A percentile compares a stretch with the other conserved stretches of the same genome.
These are phyloP conservation scores for Lipomyces kockii DNA, from an alignment of 805 yeast species.

Conservation along the genomic window DNA sequence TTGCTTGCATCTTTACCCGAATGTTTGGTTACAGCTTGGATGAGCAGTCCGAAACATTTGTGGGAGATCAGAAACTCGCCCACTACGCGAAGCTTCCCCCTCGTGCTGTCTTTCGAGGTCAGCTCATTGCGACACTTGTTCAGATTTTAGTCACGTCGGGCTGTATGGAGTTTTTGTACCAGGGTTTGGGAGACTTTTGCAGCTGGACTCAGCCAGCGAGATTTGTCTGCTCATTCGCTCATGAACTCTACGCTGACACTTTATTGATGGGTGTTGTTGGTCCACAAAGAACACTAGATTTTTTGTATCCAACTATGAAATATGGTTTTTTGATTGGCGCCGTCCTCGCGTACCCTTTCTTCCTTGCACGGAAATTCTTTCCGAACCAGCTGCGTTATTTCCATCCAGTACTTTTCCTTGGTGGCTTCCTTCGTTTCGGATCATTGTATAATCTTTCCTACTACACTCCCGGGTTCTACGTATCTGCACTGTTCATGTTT, in stretches of 20 bases:
- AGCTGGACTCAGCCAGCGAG: constrained; percentile 28
- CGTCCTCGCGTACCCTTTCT: constrained; percentile 19
- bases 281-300: constrained; percentile 33
- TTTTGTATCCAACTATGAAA: constrained; percentile 31
- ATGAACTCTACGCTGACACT: constrained; percentile 34
- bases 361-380: constrained; percentile 18
- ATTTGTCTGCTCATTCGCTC: constrained; percentile 37
- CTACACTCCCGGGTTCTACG: constrained; percentile 22
- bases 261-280: constrained; percentile 39
- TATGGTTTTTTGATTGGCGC: constrained; percentile 36
- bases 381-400: constrained; percentile 12
- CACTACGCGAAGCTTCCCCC: constrained; percentile 61
- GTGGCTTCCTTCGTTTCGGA: constrained; percentile 30
- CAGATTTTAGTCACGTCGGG: constrained; percentile 58
- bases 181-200: constrained; percentile 34
- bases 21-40: constrained; percentile 43
- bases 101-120: constrained; percentile 55
- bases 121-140: constrained; percentile 56
- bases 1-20: constrained; percentile 56
- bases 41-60: constrained; percentile 50
- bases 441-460: constrained; percentile 22
- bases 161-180: constrained; percentile 53
- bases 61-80: constrained; percentile 53
- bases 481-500: constrained; percentile 11
- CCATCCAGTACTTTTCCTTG: constrained; percentile 34